Conservation (phyloP, 2,329 filamentous ascomycete species). For the Hypomyces perniciosus region DNA sequence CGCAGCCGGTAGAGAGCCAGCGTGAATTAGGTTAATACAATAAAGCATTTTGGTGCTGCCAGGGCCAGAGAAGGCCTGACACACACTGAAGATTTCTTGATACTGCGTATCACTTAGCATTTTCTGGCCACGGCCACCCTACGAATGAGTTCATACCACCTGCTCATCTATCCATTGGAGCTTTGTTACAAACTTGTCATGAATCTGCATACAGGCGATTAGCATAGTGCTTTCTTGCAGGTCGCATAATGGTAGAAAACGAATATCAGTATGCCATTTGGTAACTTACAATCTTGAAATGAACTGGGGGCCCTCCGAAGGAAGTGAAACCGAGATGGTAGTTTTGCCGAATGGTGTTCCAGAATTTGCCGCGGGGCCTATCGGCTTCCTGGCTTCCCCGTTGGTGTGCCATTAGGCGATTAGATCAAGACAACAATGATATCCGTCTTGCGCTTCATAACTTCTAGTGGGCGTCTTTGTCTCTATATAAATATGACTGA, state of each 20-base stretch:
- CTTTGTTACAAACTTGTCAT: constrained; percentile 55
- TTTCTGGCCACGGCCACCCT: too few species aligned
- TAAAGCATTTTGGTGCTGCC: constrained; percentile 67
- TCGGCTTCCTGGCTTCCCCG: too few species aligned
- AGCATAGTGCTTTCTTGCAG: too few species aligned
- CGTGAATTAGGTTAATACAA: constrained; percentile 58
- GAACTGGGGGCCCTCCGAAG: constrained; percentile 63
- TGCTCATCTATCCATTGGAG: constrained; percentile 63
- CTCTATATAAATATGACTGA: too few species aligned
- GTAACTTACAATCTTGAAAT: constrained; percentile 55
- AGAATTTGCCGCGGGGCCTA: background rate
- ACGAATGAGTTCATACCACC: constrained; percentile 36
- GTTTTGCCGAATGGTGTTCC: background rate
- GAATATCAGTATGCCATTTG: background rate
- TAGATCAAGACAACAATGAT: too few species aligned
- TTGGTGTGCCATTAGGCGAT: too few species aligned
- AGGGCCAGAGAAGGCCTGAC: constrained; percentile 63
- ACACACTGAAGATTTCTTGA: constrained; percentile 65
- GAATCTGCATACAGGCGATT: constrained; percentile 33
- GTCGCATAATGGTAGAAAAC: background rate
- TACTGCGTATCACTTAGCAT: constrained; percentile 38
- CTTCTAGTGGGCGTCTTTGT: too few species aligned
- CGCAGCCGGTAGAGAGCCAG: constrained; percentile 51
- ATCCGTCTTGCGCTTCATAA: too few species aligned
- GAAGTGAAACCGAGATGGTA: constrained; percentile 56